Conservation (phyloP, 306 rosid genomes). For the Alnus glutinosa region DNA sequence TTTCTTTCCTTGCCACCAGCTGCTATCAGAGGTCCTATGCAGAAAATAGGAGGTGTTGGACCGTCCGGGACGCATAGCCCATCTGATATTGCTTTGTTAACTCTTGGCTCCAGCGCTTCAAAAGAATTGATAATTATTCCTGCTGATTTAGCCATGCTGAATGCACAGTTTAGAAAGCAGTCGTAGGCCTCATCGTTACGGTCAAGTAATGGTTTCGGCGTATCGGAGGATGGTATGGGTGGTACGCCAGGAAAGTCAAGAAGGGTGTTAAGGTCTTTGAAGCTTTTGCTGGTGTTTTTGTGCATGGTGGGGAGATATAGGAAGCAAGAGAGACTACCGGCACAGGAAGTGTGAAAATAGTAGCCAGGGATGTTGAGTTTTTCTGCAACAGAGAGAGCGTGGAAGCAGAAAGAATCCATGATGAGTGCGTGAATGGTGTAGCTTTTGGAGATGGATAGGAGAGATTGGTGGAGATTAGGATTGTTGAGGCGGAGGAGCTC, state of each 20-base stretch:
- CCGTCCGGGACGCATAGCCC: constrained; percentile 35
- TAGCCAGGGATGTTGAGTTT: constrained; percentile 37
- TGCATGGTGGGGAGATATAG: constrained; percentile 23
- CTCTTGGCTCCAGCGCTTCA: constrained; percentile 37
- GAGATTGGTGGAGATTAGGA: constrained; percentile 15
- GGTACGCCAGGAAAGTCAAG: constrained; percentile 36
- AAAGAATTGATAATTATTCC: constrained; percentile 45
- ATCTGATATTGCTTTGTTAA: constrained; percentile 22
- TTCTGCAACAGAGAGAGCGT: constrained; percentile 17
- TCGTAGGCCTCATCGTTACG: constrained; percentile 30
- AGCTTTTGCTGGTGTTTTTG: constrained; percentile 6
- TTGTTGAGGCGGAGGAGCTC: constrained; percentile 33
- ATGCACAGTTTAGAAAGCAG: not conserved
- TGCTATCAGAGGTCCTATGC: constrained; percentile 46
- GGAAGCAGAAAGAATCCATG: constrained; percentile 42
- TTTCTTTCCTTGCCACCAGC: not conserved
- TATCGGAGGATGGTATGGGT: not conserved
- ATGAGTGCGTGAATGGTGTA: constrained; percentile 36
- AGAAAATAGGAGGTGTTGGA: constrained; percentile 24
- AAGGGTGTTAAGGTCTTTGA: not conserved
- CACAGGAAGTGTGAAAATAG: constrained; percentile 40
- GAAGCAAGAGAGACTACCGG: constrained; percentile 7
- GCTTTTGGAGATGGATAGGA: constrained; percentile 17
- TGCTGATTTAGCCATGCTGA: constrained; percentile 16
- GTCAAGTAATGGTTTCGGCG: constrained; percentile 28